Evolutionary conservation across 345 rosid genomes (phyloP), one percentile per base, ranked within the genome.

Genomic region (Eucalyptus sp.): DNA sequence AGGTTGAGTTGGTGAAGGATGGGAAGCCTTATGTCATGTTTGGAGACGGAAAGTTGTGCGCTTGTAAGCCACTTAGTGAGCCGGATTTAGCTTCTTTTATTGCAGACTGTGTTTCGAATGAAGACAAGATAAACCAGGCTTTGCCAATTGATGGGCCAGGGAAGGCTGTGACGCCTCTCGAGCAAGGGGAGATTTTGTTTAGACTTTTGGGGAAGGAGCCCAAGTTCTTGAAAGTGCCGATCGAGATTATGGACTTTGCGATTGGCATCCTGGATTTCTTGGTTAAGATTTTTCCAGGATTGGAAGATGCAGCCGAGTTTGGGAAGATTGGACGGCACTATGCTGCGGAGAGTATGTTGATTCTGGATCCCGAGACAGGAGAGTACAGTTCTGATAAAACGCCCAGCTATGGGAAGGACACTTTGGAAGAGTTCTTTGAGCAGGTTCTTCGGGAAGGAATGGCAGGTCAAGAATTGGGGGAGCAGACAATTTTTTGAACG

Each of bases 1-100:
- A 97, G 89, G 96, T 97, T n/a, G 98, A 97, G 81, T 88, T 97
- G 37, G 99, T 96, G 88, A 96, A 97, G 93, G 97, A 95, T 62
- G 99, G 99, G 88, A 97, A 97, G 90, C 99, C 99, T 87, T 97
- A 94, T 92, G 99, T 97, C 66, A 96, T 96, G 99, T 97, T 97
- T 88, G 98, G 99, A 79, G 99, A 96, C 86, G 99, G 99, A 60
- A 96, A 92, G 91, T 93, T 96, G 56, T 96, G 98, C 88, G 99
- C 99, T 87, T 96, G 99, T 88, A 96, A 97, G 90, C 99, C 98
- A 2, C 96, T 96, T n/a, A 96, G 99, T 33, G 99, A 97, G 90
- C 91, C 90, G 86, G 98, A 97, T 92, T 88, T 97, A 89, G 99
- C 99, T 24, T 91, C 98, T 1, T 96, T 96, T 56, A 95, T 96